Evolutionary conservation across 2,329 filamentous ascomycete genomes (phyloP).

Genomic region (Furcasterigmium sp.): DNA sequence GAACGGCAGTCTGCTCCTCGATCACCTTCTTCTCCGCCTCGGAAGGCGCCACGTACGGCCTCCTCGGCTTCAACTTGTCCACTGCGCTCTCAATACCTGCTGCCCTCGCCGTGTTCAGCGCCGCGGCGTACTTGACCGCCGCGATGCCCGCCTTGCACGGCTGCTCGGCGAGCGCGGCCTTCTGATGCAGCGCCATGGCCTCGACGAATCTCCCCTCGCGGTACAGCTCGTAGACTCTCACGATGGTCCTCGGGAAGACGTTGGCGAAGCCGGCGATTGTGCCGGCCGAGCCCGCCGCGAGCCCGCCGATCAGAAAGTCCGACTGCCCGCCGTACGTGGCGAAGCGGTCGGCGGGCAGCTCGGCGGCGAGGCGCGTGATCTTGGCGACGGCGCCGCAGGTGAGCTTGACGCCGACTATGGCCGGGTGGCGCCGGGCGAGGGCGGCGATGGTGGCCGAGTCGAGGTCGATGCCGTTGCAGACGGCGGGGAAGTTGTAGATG

Average conservation of each 20-base stretch:
- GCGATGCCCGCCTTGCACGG: constrained; percentile 63
- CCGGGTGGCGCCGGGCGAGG: constrained; percentile 42
- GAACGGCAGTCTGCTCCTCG: constrained; percentile 30
- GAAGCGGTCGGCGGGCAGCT: constrained; percentile 51
- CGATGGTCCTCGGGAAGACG: constrained; percentile 52
- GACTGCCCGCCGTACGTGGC: constrained; percentile 67
- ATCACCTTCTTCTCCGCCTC: constrained; percentile 38
- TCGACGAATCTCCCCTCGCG: constrained; percentile 50
- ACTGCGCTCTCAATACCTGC: constrained; percentile 57
- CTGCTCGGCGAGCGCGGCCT: constrained; percentile 60
- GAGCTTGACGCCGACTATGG: constrained; percentile 60
- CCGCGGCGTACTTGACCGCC: constrained; percentile 62
- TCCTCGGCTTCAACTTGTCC: constrained; percentile 51
- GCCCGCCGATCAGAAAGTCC: constrained; percentile 61
- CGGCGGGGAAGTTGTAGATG: constrained; percentile 64
- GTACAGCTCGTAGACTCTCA: constrained; percentile 57
- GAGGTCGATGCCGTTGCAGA: constrained; percentile 64
- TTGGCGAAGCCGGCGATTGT: constrained; percentile 61
- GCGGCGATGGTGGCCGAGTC: constrained; percentile 56
- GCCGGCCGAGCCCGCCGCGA: constrained; percentile 53
- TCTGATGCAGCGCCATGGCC: constrained; percentile 54
- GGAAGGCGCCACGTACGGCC: constrained; percentile 51
- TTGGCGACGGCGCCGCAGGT: constrained; percentile 69
- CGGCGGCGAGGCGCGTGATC: constrained; percentile 53
- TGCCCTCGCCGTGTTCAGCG: constrained; percentile 49